Evolutionary conservation across 2,329 filamentous ascomycete genomes (phyloP), one percentile per base, ranked within the genome.

Genomic region (Lasiodiplodia citricola): DNA sequence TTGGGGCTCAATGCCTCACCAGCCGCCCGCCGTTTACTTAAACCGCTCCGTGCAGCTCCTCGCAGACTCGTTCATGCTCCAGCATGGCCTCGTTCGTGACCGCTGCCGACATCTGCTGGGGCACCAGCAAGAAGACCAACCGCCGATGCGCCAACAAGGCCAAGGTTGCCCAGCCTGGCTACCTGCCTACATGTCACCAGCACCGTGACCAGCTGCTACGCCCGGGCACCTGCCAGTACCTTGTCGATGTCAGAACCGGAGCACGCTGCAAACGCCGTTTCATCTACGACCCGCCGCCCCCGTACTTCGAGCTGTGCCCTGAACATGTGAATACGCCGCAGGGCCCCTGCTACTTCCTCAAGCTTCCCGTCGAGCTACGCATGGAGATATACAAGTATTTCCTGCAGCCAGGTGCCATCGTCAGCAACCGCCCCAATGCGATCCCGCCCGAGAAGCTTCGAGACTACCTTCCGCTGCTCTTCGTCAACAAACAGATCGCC

Each of bases 361-460:
- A 72, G 35, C 71, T 79, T 18, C 78, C 78, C 2, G 71, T 77
- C 7, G 76, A 79, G 65, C 70, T 79, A 0, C 72, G 77, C 5
- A 71, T 74, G 8, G 73, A 78, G 38, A 72, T 79, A 21, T 78
- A 74, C 66, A 71, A 72, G 18, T 77, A 79, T 62, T 67, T 79
- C 10, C 64, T 79, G 11, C 77, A 76, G 3, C 64, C 71, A 5
- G 69, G 70, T 8, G 76, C 78, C 6, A 31, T 64, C 18, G 8
- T n/a, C 60, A 41, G 60, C 25, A 25, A 13, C 10, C 44, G 7
- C 13, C 11, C 4, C 6, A 25, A 41, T 14, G 14, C 14, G 16
- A 57, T 73, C 21, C 18, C 23, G 8, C 11, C 31, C 21, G 10
- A 47, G 35, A 41, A 14, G 37, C 18, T 44, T n/a, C 23, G 50